These are phyloP conservation scores for Chamaecrista fasciculata DNA, from an alignment of 306 rosid species.

Conservation along the genomic window DNA sequence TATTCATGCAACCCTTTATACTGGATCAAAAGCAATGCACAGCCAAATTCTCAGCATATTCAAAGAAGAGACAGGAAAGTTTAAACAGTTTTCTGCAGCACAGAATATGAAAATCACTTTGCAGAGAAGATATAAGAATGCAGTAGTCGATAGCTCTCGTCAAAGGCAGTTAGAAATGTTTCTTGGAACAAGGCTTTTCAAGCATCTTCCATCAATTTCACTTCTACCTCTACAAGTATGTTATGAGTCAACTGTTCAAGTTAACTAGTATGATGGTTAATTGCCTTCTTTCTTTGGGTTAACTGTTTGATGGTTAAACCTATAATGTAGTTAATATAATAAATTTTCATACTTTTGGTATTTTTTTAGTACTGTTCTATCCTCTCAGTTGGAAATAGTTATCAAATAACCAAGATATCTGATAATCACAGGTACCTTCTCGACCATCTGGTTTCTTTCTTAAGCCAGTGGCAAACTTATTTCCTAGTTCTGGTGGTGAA, in stretches of 20 bases:
- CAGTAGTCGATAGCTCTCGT: constrained; percentile 93
- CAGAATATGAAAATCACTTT: constrained; percentile 94
- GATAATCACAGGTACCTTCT: constrained; percentile 72
- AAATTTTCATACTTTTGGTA: not conserved
- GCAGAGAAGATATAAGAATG: constrained; percentile 96
- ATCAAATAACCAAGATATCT: constrained; percentile 24
- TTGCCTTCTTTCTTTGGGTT: constrained; percentile 18
- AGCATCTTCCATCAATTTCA: constrained; percentile 96
- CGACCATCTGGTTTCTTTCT: constrained; percentile 85
- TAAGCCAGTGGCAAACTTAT: constrained; percentile 78
- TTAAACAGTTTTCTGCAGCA: constrained; percentile 92
- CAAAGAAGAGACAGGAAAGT: constrained; percentile 89
- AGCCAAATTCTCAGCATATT: constrained; percentile 98
- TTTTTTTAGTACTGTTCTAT: not conserved
- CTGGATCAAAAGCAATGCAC: constrained; percentile 99
- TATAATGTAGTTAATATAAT: constrained; percentile 1
- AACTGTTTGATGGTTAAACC: constrained; percentile 21
- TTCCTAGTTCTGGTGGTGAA: constrained; percentile 71
- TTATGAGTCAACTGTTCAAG: constrained; percentile 36
- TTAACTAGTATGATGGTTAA: constrained; percentile 35
- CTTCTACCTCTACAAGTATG: constrained; percentile 88
- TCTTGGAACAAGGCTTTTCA: constrained; percentile 94
- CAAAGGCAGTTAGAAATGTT: constrained; percentile 96
- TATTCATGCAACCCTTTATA: constrained; percentile 95
- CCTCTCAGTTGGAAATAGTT: constrained; percentile 20